A percentile compares a stretch with the other conserved stretches of the same genome.
These are phyloP conservation scores for Populus euphratica DNA, from an alignment of 345 rosid species.

Conservation along the genomic window DNA sequence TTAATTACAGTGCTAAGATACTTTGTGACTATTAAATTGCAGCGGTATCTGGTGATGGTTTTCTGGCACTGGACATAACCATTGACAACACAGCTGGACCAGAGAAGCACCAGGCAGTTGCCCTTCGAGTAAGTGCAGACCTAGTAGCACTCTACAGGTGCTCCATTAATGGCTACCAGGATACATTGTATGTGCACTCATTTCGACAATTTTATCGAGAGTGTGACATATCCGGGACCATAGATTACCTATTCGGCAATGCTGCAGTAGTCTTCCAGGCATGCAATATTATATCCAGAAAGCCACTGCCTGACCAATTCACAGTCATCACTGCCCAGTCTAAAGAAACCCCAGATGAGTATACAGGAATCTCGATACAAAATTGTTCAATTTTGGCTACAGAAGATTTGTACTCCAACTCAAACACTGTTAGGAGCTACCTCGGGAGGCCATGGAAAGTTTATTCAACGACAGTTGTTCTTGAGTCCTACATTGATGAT, in stretches of 20 bases:
- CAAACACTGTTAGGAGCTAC: slow-evolving; percentile 47
- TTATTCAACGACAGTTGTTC: slow-evolving; percentile 52
- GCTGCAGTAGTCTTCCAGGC: slow-evolving; percentile 73
- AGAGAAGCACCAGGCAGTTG: slow-evolving; percentile 72
- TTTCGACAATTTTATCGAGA: slow-evolving; percentile 78
- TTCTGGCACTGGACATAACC: slow-evolving; percentile 70
- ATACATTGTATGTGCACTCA: slow-evolving; percentile 64
- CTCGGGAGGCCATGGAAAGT: slow-evolving; percentile 79
- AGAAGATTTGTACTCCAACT: slow-evolving; percentile 38
- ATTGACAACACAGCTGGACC: slow-evolving; percentile 78
- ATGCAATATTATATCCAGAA: slow-evolving; percentile 55
- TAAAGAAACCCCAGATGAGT: slow-evolving; percentile 51
- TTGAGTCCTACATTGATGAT: slow-evolving; percentile 64
- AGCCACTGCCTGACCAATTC: slow-evolving; percentile 67
- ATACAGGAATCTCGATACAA: slow-evolving; percentile 79
- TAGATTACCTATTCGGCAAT: slow-evolving; percentile 74
- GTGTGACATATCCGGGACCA: slow-evolving; percentile 66
- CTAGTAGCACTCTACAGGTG: slow-evolving; percentile 59
- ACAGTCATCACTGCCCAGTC: slow-evolving; percentile 76
- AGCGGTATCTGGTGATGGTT: slow-evolving; percentile 81
- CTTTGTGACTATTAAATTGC: not conserved
- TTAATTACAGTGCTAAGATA: not conserved
- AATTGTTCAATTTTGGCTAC: slow-evolving; percentile 65
- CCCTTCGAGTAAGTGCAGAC: slow-evolving; percentile 69
- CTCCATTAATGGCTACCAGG: slow-evolving; percentile 61